Conservation (phyloP, 2,329 filamentous ascomycete genomes). For the Ilyonectria sp. region DNA sequence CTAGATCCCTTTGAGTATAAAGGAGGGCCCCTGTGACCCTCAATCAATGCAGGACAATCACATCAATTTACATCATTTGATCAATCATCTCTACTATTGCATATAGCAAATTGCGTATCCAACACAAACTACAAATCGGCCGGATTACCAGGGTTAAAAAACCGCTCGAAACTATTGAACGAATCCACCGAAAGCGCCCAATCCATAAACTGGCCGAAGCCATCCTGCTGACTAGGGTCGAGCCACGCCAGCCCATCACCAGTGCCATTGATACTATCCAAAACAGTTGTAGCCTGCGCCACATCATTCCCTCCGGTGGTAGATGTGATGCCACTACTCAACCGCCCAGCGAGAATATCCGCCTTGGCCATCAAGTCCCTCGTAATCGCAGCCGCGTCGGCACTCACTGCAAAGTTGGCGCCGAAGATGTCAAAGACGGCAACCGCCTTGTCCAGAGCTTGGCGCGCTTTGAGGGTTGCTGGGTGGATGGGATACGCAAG, state of each 20-base stretch:
- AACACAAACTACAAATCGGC: conserved; percentile 11
- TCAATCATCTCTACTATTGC: too few relatives aligned
- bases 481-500: conserved; percentile 49
- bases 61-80: too few relatives aligned
- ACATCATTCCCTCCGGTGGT: neutral
- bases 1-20: too few relatives aligned
- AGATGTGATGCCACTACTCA: conserved; percentile 12
- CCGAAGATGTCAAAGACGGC: conserved; percentile 53
- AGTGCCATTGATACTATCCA: neutral
- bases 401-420: conserved; percentile 58
- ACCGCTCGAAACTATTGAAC: conserved; percentile 46
- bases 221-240: conserved; percentile 37
- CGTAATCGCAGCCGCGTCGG: conserved; percentile 57
- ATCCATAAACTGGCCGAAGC: conserved; percentile 46
- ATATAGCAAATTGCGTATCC: too few relatives aligned
- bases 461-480: conserved; percentile 38
- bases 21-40: too few relatives aligned
- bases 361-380: conserved; percentile 42
- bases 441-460: conserved; percentile 56
- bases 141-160: conserved; percentile 33
- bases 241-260: conserved; percentile 42
- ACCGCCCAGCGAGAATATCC: conserved; percentile 32
- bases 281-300: neutral
- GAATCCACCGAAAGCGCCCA: conserved; percentile 48
- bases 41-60: too few relatives aligned